Evolutionary conservation across 768 basidiomycete genomes (phyloP).

Genomic region (Tulasnella sp.): DNA sequence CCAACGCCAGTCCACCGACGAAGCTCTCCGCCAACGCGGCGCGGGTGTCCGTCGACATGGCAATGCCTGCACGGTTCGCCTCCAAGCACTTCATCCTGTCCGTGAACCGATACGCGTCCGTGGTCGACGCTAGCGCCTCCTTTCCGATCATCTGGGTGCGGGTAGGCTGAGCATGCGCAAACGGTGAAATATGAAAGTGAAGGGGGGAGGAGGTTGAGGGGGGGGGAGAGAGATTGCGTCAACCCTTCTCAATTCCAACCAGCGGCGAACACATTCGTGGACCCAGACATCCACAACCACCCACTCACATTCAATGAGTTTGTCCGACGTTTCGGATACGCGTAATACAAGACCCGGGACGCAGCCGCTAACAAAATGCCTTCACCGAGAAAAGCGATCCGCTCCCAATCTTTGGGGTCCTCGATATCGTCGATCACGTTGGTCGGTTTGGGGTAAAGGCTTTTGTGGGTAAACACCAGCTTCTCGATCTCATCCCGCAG

Average conservation of each 20-base stretch:
- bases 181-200: too few relatives aligned
- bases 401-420: constrained; percentile 11
- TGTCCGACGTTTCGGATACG: not conserved
- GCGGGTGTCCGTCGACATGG: not conserved
- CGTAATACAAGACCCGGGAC: constrained; percentile 8
- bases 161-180: not conserved
- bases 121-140: constrained; percentile 6
- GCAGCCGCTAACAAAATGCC: not conserved
- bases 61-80: not conserved
- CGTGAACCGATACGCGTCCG: constrained; percentile 13
- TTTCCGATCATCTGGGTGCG: constrained; percentile 2
- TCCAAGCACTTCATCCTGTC: constrained; percentile 7
- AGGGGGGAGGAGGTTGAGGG: too few relatives aligned
- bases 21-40: not conserved
- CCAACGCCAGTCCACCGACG: constrained; percentile 8
- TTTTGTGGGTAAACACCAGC: constrained; percentile 24
- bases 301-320: constrained; percentile 8
- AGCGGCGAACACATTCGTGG: too few relatives aligned
- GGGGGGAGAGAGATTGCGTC: too few relatives aligned
- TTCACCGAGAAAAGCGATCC: constrained; percentile 22
- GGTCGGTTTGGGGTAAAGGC: not conserved
- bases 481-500: not conserved
- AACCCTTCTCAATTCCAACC: too few relatives aligned
- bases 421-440: not conserved
- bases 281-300: not conserved